Evolutionary conservation across 2,329 filamentous ascomycete species (phyloP), one percentile per base, ranked within the genome.

Genomic region (Arthrinium phaeospermum): DNA sequence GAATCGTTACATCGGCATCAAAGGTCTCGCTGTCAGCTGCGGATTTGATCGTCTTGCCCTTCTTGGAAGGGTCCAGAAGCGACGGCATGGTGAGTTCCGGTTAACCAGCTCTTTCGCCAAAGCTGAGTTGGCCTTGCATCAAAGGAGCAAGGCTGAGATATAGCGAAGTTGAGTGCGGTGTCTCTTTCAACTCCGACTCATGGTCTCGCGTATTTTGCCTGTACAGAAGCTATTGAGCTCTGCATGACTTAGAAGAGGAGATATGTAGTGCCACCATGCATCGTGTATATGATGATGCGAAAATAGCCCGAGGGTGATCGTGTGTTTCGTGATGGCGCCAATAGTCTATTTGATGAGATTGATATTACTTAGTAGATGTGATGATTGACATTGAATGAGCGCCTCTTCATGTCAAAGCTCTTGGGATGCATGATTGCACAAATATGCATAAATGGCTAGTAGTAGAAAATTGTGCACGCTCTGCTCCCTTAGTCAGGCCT

Each of bases 1-100:
- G 91, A 76, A 98, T 95, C 1, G 92, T 93, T 70, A 93, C 92
- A 82, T 97, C 93, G 75, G 92, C 90, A 77, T 95, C 94, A 77
- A 98, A 98, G 46, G 93, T 97, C 71, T 93, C 91, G 81, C 94
- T 97, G 75, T 97, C 94, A 76, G 91, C 95, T 51, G 94, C 92
- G 72, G 90, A 91, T 78, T 89, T 90, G 76, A 91, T 88, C 46
- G 84, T 81, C 79, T 91, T 91, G 30, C 84, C 86, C 82, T 89
- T 91, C 78, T 87, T 89, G 45, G 85, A 83, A 57, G 82, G 79
- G 70, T 87, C 85, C 69, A 80, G 77, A 70, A 81, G 77, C 47
- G 84, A 83, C 76, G 86, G 85, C 87, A 90, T 89, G 73, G 69
- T 83, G 76, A 47, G 45, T 69, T 68, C 71, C 61, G 30, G 67